phyloP scores from a whole-genome alignment of 2,329 filamentous ascomycete species.

The Magnaporthales sp. region DNA sequence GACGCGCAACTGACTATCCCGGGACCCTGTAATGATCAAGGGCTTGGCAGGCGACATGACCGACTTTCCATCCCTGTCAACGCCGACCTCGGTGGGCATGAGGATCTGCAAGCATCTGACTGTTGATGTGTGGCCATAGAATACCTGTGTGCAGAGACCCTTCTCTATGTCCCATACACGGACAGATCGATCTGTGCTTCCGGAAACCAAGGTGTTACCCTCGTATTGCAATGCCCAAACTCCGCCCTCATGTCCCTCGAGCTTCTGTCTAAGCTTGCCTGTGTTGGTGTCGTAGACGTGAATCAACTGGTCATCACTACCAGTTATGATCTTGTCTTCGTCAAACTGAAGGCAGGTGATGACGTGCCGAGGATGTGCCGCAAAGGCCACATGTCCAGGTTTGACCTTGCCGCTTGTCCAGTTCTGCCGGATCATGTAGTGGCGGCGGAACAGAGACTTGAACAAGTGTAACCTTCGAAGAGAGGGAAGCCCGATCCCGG shows the following conservation, averaged over 20 bases:
- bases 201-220: slow-evolving; percentile 89
- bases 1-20: slow-evolving; percentile 86
- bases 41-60: slow-evolving; percentile 92
- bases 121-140: slow-evolving; percentile 95
- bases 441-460: slow-evolving; percentile 91
- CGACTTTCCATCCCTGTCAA: slow-evolving; percentile 58
- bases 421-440: slow-evolving; percentile 80
- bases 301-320: slow-evolving; percentile 94
- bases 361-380: slow-evolving; percentile 92
- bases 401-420: slow-evolving; percentile 85
- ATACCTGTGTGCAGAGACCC: slow-evolving; percentile 86
- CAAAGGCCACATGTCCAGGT: slow-evolving; percentile 87
- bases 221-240: slow-evolving; percentile 98
- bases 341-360: slow-evolving; percentile 98
- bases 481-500: slow-evolving; percentile 67
- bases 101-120: slow-evolving; percentile 93
- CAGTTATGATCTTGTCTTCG: slow-evolving; percentile 94
- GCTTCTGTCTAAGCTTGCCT: slow-evolving; percentile 70
- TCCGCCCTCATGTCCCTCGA: slow-evolving; percentile 91
- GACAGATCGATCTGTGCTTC: slow-evolving; percentile 93
- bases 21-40: slow-evolving; percentile 92
- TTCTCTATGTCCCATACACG: slow-evolving; percentile 98
- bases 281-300: slow-evolving; percentile 98
- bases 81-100: slow-evolving; percentile 72
- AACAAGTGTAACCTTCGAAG: slow-evolving; percentile 82